Conservation (phyloP, 108 stramenopile species). For the Skeletonema grethae region DNA sequence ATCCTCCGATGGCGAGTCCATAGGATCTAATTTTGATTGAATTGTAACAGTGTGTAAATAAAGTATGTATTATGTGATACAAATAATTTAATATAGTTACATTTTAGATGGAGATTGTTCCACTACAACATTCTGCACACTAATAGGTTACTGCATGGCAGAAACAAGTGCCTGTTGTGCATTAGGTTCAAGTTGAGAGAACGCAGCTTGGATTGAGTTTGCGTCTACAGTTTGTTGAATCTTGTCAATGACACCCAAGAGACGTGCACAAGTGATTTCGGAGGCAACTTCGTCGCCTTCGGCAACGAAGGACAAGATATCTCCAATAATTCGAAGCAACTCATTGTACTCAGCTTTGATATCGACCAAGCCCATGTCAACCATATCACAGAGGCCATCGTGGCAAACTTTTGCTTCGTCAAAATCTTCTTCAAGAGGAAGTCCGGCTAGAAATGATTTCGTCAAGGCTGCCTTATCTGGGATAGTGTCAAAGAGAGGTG, state of each 20-base stretch:
- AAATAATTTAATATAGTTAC: no score
- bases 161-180: constrained; percentile 48
- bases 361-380: constrained; percentile 50
- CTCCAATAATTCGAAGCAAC: constrained; percentile 52
- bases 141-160: constrained; percentile 31
- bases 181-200: constrained; percentile 36
- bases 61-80: background rate
- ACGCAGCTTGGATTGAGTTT: constrained; percentile 43
- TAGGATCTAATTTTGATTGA: no score
- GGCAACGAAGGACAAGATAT: constrained; percentile 46
- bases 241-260: constrained; percentile 41
- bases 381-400: constrained; percentile 63
- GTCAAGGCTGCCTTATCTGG: constrained; percentile 42
- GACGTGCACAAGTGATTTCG: constrained; percentile 47
- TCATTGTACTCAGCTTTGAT: constrained; percentile 4
- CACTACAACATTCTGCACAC: no score
- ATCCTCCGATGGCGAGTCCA: no score
- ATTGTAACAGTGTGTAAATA: no score
- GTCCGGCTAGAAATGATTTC: constrained; percentile 48
- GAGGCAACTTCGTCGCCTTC: constrained; percentile 68
- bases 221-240: constrained; percentile 47
- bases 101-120: no score
- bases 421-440: constrained; percentile 72
- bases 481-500: constrained; percentile 50
- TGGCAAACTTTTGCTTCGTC: constrained; percentile 78